These are phyloP conservation scores for Bacidia rubella DNA, from an alignment of 495 filamentous ascomycete species.

Conservation along the genomic window DNA sequence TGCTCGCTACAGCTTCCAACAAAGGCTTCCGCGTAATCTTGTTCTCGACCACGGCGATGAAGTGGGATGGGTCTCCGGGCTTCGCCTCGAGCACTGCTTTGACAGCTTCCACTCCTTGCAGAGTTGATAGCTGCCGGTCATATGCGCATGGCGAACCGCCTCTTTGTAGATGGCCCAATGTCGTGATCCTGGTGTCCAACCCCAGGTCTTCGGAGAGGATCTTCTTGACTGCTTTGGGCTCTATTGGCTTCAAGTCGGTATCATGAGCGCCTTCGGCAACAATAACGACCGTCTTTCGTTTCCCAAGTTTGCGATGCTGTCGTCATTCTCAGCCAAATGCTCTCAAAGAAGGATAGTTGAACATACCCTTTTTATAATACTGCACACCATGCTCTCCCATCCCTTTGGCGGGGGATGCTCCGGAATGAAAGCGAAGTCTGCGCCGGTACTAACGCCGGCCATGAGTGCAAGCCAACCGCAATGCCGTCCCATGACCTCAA, in stretches of 20 bases:
- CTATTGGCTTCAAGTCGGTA: conserved; percentile 70
- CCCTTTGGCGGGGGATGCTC: conserved; percentile 81
- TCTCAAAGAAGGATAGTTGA: no score
- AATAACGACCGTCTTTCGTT: conserved; percentile 95
- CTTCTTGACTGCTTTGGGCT: conserved; percentile 66
- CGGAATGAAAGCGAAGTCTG: conserved; percentile 93
- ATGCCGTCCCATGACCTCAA: conserved; percentile 99
- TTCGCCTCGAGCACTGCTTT: conserved; percentile 87
- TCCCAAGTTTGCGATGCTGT: conserved; percentile 81
- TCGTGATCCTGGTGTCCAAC: conserved; percentile 88
- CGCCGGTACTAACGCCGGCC: conserved; percentile 89
- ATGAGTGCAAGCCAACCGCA: conserved; percentile 97
- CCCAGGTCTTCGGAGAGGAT: conserved; percentile 65
- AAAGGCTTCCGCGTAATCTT: conserved; percentile 85
- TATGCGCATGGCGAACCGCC: conserved; percentile 87
- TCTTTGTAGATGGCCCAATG: conserved; percentile 89
- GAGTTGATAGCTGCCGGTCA: conserved; percentile 81
- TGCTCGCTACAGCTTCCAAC: conserved; percentile 74
- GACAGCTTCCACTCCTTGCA: conserved; percentile 94
- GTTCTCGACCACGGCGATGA: conserved; percentile 95
- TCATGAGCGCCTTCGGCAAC: conserved; percentile 93
- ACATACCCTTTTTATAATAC: conserved; percentile 60
- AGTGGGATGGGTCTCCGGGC: conserved; percentile 77
- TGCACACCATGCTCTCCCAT: conserved; percentile 85
- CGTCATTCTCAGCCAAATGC: conserved; percentile 24